phyloP scores from a whole-genome alignment of 306 rosid species.

The Begonia loranthoides region DNA sequence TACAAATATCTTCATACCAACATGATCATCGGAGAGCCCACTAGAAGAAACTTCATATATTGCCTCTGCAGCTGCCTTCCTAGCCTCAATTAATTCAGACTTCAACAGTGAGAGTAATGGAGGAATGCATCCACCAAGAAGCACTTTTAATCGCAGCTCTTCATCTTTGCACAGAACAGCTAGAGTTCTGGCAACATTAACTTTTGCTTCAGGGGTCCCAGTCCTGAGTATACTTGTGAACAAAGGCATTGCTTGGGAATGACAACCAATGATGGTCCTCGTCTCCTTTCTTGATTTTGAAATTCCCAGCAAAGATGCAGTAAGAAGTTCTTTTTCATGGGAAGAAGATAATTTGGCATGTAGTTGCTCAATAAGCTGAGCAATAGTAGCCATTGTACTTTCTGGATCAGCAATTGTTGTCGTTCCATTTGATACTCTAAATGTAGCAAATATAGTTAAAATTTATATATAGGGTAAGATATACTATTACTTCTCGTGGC shows the following conservation, averaged over 20 bases:
- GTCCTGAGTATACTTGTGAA: slow-evolving; percentile 82
- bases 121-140: slow-evolving; percentile 96
- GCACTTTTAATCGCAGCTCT: slow-evolving; percentile 85
- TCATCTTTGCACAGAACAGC: slow-evolving; percentile 83
- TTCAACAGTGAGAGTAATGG: slow-evolving; percentile 80
- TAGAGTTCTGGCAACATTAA: slow-evolving; percentile 71
- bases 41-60: slow-evolving; percentile 89
- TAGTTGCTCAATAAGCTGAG: slow-evolving; percentile 79
- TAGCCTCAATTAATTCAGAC: slow-evolving; percentile 61
- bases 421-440: slow-evolving; percentile 43
- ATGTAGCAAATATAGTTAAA: slow-evolving; percentile 5
- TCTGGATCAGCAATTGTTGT: slow-evolving; percentile 59
- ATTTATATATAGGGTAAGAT: not conserved
- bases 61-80: slow-evolving; percentile 95
- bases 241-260: slow-evolving; percentile 97
- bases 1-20: slow-evolving; percentile 82
- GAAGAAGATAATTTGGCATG: slow-evolving; percentile 73
- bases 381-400: slow-evolving; percentile 65
- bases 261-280: slow-evolving; percentile 71
- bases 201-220: slow-evolving; percentile 73
- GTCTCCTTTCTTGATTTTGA: slow-evolving; percentile 68
- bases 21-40: slow-evolving; percentile 82
- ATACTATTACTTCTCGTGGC: not conserved
- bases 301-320: slow-evolving; percentile 55
- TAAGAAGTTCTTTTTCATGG: slow-evolving; percentile 63